Evolutionary conservation across 2,329 filamentous ascomycete species (phyloP), one percentile per base, ranked within the genome.

Genomic region (Epichloe brachyelytri): DNA sequence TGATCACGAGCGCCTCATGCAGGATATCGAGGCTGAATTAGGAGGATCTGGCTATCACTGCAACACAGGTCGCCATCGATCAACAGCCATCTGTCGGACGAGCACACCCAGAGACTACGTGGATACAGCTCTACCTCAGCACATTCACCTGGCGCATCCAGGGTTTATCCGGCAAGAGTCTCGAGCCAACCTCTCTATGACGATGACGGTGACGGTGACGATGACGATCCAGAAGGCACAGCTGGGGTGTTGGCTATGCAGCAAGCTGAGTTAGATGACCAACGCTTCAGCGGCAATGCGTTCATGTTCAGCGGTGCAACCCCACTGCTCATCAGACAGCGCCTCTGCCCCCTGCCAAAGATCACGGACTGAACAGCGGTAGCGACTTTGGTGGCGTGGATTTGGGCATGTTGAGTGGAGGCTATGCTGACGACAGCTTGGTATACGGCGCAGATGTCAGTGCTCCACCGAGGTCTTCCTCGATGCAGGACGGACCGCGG

Each of bases 151-250:
- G 54, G 54, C 6, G 56, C 55, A 10, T 58, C 58, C 48, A 58
- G 59, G 33, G 20, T 15, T 4, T 54, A 58, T 15, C 53, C 49
- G 3, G 43, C 43, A 37, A 48, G 51, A 33, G 8, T 34, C 5
- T 49, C 50, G 39, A 54, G 43, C 7, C 40, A 46, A n/a, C 26
- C 49, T 17, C 34, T 34, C 20, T 46, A 51, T 39, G 51, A 52
- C 17, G 51, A 74, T 39, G 71, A 75, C 30, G 76, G 75, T 33
- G 51, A 76, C 30, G 76, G 75, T 12, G 85, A 91, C 50, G 88
- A 94, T 47, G 94, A 88, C 62, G 91, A 97, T 62, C 82, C 86
- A 0, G 91, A 96, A 65, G 91, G 86, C 19, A 83, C 85, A 39
- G 88, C 88, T 54, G 91, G 93, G 15, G 71, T 94, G 48, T 79